Evolutionary conservation across 2,329 filamentous ascomycete species (phyloP).

Genomic region (Xylaria arbuscula): DNA sequence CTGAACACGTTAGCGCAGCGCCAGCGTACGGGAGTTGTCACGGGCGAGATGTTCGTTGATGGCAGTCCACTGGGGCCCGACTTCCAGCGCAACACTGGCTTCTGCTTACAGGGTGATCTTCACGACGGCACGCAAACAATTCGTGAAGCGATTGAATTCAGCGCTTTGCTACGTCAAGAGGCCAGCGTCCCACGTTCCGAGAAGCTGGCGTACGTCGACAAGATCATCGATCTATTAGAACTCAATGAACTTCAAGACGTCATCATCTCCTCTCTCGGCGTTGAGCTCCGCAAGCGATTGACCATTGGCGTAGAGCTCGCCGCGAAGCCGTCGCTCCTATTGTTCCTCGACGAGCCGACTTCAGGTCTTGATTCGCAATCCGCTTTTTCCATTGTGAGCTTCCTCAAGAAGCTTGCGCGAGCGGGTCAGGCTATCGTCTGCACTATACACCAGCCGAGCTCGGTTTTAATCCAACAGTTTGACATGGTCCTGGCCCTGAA

Average conservation of each 20-base stretch:
- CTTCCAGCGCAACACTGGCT: constrained; percentile 77
- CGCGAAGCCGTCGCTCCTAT: constrained; percentile 72
- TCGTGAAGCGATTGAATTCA: constrained; percentile 84
- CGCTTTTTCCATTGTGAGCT: constrained; percentile 74
- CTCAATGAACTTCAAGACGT: constrained; percentile 74
- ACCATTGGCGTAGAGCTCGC: constrained; percentile 80
- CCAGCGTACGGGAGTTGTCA: constrained; percentile 71
- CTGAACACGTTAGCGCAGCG: constrained; percentile 81
- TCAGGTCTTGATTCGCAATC: constrained; percentile 76
- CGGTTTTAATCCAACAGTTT: constrained; percentile 76
- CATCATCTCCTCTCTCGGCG: constrained; percentile 71
- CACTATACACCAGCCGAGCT: constrained; percentile 79
- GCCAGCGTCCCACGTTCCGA: constrained; percentile 76
- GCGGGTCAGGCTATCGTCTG: constrained; percentile 78
- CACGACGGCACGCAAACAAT: constrained; percentile 81
- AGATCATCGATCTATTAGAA: constrained; percentile 89
- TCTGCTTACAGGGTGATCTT: constrained; percentile 78
- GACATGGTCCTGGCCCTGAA: constrained; percentile 78
- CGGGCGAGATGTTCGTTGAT: constrained; percentile 79
- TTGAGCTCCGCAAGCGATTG: constrained; percentile 77
- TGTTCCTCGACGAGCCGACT: constrained; percentile 80
- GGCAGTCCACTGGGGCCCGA: constrained; percentile 69
- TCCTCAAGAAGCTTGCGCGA: constrained; percentile 73
- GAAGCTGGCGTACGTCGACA: constrained; percentile 89
- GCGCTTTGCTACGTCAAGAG: constrained; percentile 85